Base-by-base conservation (phyloP, 371 early-diverging fungal species). In the Phascolomyces articulosus region DNA sequence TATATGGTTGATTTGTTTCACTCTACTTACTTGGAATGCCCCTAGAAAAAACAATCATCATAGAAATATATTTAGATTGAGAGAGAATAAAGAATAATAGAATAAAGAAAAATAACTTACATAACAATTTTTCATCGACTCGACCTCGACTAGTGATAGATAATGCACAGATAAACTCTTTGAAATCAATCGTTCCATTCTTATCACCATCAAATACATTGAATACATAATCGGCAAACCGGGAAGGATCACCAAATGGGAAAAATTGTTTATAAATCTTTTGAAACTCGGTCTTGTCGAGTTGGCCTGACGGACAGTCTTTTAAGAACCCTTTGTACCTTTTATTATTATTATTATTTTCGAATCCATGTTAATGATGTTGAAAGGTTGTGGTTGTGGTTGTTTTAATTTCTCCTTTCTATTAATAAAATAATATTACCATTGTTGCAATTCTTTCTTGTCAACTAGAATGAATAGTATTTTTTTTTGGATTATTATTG, bases 221-320 rank as follows among this genome's bases (percentile, higher is more conserved):
- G 67, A 96, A 96, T 3, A 93, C 94, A 76, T 93, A 90, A 67
- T 95, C 94, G 20, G 97, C 94, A 78, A 96, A 98, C 40, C 84
- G 81, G 55, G 92, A 86, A 9, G 97, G 87, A 74, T 98, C 96
- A 28, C 97, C 97, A 73, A 98, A 97, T 9, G 98, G 97, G 71
- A 97, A 98, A 80, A 95, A 97, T 70, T 93, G 93, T 75, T 97
- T 95, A 82, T 96, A 98, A 48, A 97, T 95, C 67, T 92, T 91
- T 77, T 90, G 91, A 68, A 98, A 97, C 65, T 95, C 95, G 18
- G 87, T 78, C 72, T 89, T 86, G 81, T 93, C 90, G 38, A 98
- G 85, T 69, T 90, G 82, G 27, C 97, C 97, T 16, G 85, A 76
- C 7, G 97, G 97, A 69, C 96, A 95, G 71, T 96, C 96, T 72